Conservation (phyloP, 228 moss, liverwort and hornwort genomes). For the Sphagnum fallax region DNA sequence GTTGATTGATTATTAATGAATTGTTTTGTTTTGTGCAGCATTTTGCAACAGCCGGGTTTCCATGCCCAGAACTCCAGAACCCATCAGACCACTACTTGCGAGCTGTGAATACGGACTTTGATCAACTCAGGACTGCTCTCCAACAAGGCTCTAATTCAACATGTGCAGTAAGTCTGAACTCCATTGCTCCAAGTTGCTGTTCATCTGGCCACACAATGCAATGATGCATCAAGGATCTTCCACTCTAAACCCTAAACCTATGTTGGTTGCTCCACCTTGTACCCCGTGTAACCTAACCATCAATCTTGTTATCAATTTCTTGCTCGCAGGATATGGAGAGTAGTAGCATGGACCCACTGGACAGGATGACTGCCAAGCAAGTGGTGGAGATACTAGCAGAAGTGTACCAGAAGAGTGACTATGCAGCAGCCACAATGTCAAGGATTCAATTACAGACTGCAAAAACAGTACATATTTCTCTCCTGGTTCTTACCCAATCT, state of each 20-base stretch:
- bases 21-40: slow-evolving; percentile 16
- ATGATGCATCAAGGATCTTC: too few relatives aligned
- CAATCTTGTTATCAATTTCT: too few relatives aligned
- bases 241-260: too few relatives aligned
- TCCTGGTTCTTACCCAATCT: too few relatives aligned
- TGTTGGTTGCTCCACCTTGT: too few relatives aligned
- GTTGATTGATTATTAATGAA: too few relatives aligned
- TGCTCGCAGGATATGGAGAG: slow-evolving; percentile 30
- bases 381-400: slow-evolving; percentile 44
- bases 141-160: background rate
- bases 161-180: background rate
- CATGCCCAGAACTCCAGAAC: slow-evolving; percentile 44
- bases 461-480: too few relatives aligned
- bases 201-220: background rate
- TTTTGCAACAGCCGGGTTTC: slow-evolving; percentile 46
- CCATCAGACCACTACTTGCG: slow-evolving; percentile 62
- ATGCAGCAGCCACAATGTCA: slow-evolving; percentile 32
- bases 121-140: slow-evolving; percentile 41
- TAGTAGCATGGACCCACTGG: slow-evolving; percentile 29
- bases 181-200: background rate
- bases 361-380: slow-evolving; percentile 45
- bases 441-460: slow-evolving; percentile 13
- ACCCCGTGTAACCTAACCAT: too few relatives aligned
- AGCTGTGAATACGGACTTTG: slow-evolving; percentile 51
- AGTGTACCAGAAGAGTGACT: slow-evolving; percentile 41